Base-by-base conservation (phyloP, 345 rosid genomes). In the Aquilaria sinensis region DNA sequence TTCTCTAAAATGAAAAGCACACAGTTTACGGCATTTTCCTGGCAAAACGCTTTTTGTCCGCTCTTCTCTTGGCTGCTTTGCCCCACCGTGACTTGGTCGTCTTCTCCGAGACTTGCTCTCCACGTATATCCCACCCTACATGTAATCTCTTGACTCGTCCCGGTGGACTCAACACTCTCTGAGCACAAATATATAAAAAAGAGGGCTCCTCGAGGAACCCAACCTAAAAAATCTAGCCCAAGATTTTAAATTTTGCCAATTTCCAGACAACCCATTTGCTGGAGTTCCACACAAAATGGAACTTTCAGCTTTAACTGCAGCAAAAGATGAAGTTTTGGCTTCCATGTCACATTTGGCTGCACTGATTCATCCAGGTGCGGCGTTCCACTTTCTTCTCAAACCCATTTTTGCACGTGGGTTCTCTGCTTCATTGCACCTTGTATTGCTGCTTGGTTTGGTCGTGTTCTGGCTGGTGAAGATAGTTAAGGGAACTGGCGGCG, bases 341-440 rank as follows among this genome's bases (percentile, higher is more conserved):
- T 64, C 75, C 53, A 57, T 61, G 53, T 56, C 78, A 15, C 48
- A 66, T 11, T 55, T 58, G 47, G 53, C 69, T 53, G 65, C 71
- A 34, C 37, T 70, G 13, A 56, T 67, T 79, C 52, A 60, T 61
- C 53, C 67, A 63, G 78, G 63, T n/a, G 3, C 63, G 49, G 75
- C 60, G 56, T 31, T 68, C 16, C 41, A 12, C 78, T 72, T 78
- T 53, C 76, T 80, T 62, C 60, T 78, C 9, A 51, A 72, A 64
- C 80, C 80, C 55, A 56, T 65, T 64, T 77, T 73, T 74, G 59
- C 70, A 12, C 81, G 69, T 14, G 74, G 78, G 52, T 54, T 84
- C 47, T 78, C 84, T 51, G 72, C 31, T 49, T 72, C 77, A 15
- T 64, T 81, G 63, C 83, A 82, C 64, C 34, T 77, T 12, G 51